phyloP scores from a whole-genome alignment of 2,329 filamentous ascomycete genomes.

The Amesomyces nigricolor region DNA sequence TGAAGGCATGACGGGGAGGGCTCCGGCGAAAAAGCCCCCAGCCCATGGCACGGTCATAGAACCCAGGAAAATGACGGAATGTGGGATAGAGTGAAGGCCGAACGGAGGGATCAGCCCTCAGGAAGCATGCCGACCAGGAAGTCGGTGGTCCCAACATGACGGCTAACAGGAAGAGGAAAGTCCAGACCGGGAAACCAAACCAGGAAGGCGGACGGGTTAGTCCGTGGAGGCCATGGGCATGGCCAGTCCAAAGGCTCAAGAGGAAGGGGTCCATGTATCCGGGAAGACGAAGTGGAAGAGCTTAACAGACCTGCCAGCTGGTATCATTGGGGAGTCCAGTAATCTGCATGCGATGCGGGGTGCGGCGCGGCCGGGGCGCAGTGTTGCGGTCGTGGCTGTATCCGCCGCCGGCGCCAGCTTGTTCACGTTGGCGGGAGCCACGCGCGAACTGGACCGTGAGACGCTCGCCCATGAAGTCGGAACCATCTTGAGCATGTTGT shows the following conservation, averaged over 20 bases:
- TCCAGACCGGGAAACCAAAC: constrained; percentile 21
- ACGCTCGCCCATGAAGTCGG: constrained; percentile 95
- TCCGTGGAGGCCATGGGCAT: constrained; percentile 13
- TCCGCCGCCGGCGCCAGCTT: constrained; percentile 35
- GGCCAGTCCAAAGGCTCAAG: constrained; percentile 20
- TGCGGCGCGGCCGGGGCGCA: constrained; percentile 77
- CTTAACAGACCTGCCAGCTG: constrained; percentile 97
- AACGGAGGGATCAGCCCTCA: constrained; percentile 8
- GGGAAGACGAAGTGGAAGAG: constrained; percentile 53
- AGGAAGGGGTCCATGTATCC: constrained; percentile 29
- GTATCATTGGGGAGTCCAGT: constrained; percentile 95
- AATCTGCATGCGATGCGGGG: constrained; percentile 94
- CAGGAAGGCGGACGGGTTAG: constrained; percentile 8
- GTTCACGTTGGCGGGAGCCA: constrained; percentile 60
- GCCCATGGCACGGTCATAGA: constrained; percentile 13
- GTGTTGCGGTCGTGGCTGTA: constrained; percentile 50
- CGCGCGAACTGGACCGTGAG: constrained; percentile 97
- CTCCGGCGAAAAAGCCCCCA: constrained; percentile 17
- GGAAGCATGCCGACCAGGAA: constrained; percentile 11
- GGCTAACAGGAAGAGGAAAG: constrained; percentile 2
- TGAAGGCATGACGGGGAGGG: neutral
- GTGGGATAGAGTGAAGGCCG: neutral
- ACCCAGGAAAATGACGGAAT: constrained; percentile 16
- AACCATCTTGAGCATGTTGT: constrained; percentile 66
- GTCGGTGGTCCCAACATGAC: constrained; percentile 11